Evolutionary conservation across 495 filamentous ascomycete genomes (phyloP), one percentile per base, ranked within the genome.

Genomic region (Hypoxylon intermedium): DNA sequence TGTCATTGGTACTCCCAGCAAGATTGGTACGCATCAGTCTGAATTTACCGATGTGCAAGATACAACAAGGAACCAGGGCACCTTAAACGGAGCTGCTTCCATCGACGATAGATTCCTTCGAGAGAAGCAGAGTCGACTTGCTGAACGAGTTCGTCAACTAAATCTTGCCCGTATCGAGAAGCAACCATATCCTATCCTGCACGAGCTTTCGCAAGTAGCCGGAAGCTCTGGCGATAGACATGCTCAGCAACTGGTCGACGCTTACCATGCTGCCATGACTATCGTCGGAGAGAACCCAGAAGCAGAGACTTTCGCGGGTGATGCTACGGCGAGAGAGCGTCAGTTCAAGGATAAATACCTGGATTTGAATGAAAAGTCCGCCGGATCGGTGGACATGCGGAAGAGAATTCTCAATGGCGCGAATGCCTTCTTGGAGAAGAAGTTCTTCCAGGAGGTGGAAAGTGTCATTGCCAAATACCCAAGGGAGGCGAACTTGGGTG

Each of bases 401-500:
- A 91, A 88, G 69, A 78, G 78, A 28, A 93, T 96, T 34, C 75
- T 96, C 15, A 81, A 87, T 54, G 92, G 92, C 3, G 92, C 90
- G 24, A 85, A 88, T 57, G 70, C 70, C 18, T 93, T 85, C 69
- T 75, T 97, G 28, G 93, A 97, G 68, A 86, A 81, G 56, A 77
- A 82, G 60, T 84, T 94, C 71, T 90, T 85, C 63, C 75, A 79
- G 37, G 83, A 91, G 53, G 77, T 97, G 33, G 88, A 96, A 60
- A 75, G 69, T n/a, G 72, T 87, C 16, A 88, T 98, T 52, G 75
- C 83, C 23, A 93, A 89, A 68, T 89, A 93, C 67, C 92, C 93
- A 3, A 83, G 87, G 43, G 92, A 97, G 69, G 95, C 94, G 7
- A 91, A 90, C 67, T 77, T 97, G 49, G 94, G 94, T 28, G 94